phyloP scores from a whole-genome alignment of 352 stramenopile species.

The Globisporangium okanoganense region DNA sequence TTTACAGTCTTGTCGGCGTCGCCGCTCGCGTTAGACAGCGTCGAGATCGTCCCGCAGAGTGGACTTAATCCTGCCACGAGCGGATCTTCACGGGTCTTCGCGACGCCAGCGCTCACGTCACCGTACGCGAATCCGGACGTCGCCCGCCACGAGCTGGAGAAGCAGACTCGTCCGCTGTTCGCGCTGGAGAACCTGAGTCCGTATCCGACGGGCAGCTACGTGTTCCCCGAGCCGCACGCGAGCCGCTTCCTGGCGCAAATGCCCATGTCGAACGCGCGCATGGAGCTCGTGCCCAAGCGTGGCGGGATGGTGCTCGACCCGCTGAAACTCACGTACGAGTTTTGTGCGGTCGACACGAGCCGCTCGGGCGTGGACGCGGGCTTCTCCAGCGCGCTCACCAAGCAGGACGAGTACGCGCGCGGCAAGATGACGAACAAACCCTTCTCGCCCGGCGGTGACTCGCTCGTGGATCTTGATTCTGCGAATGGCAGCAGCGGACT shows the following conservation, averaged over 20 bases:
- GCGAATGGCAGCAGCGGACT: neutral
- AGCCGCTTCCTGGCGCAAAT: constrained; percentile 73
- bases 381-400: constrained; percentile 63
- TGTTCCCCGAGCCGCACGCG: constrained; percentile 16
- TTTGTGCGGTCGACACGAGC: constrained; percentile 33
- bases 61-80: neutral
- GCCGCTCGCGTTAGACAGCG: constrained; percentile 33
- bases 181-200: constrained; percentile 36
- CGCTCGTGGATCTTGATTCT: constrained; percentile 31
- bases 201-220: constrained; percentile 22
- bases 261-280: constrained; percentile 49
- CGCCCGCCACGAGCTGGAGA: constrained; percentile 27
- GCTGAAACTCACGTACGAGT: constrained; percentile 58
- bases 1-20: constrained; percentile 50
- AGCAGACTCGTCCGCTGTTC: constrained; percentile 26
- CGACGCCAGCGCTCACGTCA: constrained; percentile 38
- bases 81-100: constrained; percentile 25
- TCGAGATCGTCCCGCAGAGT: constrained; percentile 37
- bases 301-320: constrained; percentile 46
- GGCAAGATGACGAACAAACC: constrained; percentile 79
- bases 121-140: constrained; percentile 21
- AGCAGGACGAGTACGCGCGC: constrained; percentile 77
- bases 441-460: constrained; percentile 62
- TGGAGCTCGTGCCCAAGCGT: constrained; percentile 50
- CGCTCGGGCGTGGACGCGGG: constrained; percentile 34